Conservation (phyloP, 345 rosid species). For the Syzygium oleosum region DNA sequence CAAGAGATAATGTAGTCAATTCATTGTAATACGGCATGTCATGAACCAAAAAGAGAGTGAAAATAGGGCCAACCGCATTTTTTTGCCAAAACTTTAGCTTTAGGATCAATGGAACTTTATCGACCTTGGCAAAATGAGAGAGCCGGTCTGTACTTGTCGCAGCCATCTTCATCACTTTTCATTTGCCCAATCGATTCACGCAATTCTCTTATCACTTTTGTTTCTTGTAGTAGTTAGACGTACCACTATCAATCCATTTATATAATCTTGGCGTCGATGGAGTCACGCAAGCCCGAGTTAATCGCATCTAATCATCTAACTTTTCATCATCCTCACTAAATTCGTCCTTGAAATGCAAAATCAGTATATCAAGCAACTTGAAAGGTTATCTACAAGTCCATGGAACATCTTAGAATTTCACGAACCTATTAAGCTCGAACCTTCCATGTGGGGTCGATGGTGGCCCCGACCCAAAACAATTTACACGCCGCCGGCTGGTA, state of each 20-base stretch:
- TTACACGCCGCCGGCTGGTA: neutral
- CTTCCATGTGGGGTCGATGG: neutral
- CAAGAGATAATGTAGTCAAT: too few relatives aligned
- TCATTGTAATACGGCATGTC: too few relatives aligned
- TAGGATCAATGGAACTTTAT: too few relatives aligned
- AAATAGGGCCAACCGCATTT: too few relatives aligned
- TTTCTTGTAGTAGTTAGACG: neutral
- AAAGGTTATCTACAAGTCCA: neutral
- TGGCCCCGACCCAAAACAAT: neutral
- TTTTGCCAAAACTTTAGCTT: too few relatives aligned
- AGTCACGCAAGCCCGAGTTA: neutral
- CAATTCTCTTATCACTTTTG: neutral
- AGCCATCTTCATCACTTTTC: neutral
- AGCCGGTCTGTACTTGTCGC: neutral
- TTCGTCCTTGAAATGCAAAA: neutral
- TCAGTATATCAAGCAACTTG: neutral
- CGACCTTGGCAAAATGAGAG: too few relatives aligned
- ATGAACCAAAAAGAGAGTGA: too few relatives aligned
- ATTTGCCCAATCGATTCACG: neutral
- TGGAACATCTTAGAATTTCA: neutral
- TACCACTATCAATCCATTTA: neutral
- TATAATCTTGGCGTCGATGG: neutral
- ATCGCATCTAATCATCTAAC: neutral
- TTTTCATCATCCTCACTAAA: neutral
- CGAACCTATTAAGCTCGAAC: accelerated